These are phyloP conservation scores for Albizia julibrissin DNA, from an alignment of 306 rosid species.

Conservation along the genomic window DNA sequence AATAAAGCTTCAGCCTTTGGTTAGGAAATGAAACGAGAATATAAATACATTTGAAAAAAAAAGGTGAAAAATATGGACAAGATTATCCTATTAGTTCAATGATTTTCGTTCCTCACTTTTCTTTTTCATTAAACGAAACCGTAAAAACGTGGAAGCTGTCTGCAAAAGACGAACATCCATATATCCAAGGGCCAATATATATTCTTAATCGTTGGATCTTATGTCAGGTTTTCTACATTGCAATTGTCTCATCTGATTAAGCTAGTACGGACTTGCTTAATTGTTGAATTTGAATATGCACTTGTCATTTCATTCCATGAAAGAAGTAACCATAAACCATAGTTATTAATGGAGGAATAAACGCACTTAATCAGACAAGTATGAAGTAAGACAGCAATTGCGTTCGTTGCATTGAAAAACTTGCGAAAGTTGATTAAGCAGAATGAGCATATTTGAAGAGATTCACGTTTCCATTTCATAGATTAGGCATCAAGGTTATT, in stretches of 20 bases:
- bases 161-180: background rate
- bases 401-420: slow-evolving; percentile 12
- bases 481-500: background rate
- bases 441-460: background rate
- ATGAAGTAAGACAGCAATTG: background rate
- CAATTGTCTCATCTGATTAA: background rate
- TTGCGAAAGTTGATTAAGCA: slow-evolving; percentile 3
- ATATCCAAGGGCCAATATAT: background rate
- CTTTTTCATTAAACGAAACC: background rate
- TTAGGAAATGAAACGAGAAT: background rate
- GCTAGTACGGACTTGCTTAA: background rate
- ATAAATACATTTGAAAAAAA: background rate
- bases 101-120: background rate
- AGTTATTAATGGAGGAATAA: background rate
- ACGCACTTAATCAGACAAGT: background rate
- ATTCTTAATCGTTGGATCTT: background rate
- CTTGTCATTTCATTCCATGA: background rate
- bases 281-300: background rate
- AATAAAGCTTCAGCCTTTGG: background rate
- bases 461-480: background rate
- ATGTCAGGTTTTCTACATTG: background rate
- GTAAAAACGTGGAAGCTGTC: background rate
- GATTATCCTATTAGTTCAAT: background rate
- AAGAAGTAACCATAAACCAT: background rate
- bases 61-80: background rate